Percentiles rank a stretch among this genome's conserved stretches.
Conservation (phyloP, 306 rosid species). For the apple (Malus domestica) region ASM211411v1 NC_041795.1:19575001-19575500, state of each 20-base stretch:
- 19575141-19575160: background rate
- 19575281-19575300: background rate
- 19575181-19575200: background rate
- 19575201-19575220: background rate
- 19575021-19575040: slow-evolving; percentile 77
- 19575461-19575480: background rate
- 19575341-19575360: no score
- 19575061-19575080: slow-evolving; percentile 10
- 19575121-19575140: slow-evolving; percentile 37
- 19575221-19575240: background rate
- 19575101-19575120: slow-evolving; percentile 39
- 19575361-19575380: no score
- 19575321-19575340: background rate
- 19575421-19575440: background rate
- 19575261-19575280: background rate
- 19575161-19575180: background rate
- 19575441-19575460: background rate
- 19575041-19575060: slow-evolving; percentile 52
- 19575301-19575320: background rate
- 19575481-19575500: no score
- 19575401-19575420: background rate
- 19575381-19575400: background rate
- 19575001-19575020: slow-evolving; percentile 82
- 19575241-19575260: background rate
- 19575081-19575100: slow-evolving; percentile 13